Evolutionary conservation across 2,329 filamentous ascomycete species (phyloP).

Genomic region (Fusarium cyanostomum): DNA sequence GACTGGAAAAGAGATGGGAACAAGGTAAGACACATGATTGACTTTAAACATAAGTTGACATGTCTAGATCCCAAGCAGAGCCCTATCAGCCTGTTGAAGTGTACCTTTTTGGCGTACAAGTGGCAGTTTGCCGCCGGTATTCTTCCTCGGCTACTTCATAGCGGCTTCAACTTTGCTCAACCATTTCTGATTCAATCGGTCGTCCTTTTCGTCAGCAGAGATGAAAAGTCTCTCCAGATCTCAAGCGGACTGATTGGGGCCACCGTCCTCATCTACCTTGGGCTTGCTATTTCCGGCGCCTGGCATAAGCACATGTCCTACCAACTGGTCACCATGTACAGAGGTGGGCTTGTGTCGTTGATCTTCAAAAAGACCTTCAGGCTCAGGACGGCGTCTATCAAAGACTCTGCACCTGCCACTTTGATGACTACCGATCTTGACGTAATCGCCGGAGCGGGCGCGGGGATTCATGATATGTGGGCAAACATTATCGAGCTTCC

Average conservation of each 20-base stretch:
- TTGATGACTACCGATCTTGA: slow-evolving; percentile 60
- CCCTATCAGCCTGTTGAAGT: slow-evolving; percentile 39
- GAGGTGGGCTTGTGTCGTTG: slow-evolving; percentile 52
- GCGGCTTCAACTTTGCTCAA: slow-evolving; percentile 56
- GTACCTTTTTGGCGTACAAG: slow-evolving; percentile 42
- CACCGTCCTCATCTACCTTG: slow-evolving; percentile 52
- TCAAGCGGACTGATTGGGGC: slow-evolving; percentile 55
- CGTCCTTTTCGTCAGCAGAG: slow-evolving; percentile 45
- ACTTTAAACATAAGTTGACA: rapidly evolving
- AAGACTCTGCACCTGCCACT: slow-evolving; percentile 53
- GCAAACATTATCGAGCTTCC: slow-evolving; percentile 50
- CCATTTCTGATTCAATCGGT: slow-evolving; percentile 54
- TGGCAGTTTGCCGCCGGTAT: slow-evolving; percentile 46
- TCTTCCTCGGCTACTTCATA: slow-evolving; percentile 50
- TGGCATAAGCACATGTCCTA: slow-evolving; percentile 49
- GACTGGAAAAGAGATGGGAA: slow-evolving; percentile 39
- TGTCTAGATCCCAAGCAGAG: slow-evolving; percentile 26
- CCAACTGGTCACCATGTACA: slow-evolving; percentile 50
- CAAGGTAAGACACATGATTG: slow-evolving; percentile 28
- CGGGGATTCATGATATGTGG: slow-evolving; percentile 51
- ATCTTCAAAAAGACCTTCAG: slow-evolving; percentile 59
- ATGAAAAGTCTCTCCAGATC: slow-evolving; percentile 40
- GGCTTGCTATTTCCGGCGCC: slow-evolving; percentile 50
- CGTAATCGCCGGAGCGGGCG: slow-evolving; percentile 40
- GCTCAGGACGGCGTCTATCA: slow-evolving; percentile 43